These are phyloP conservation scores for Lenzites betulinus DNA, from an alignment of 768 basidiomycete genomes.

Conservation along the genomic window DNA sequence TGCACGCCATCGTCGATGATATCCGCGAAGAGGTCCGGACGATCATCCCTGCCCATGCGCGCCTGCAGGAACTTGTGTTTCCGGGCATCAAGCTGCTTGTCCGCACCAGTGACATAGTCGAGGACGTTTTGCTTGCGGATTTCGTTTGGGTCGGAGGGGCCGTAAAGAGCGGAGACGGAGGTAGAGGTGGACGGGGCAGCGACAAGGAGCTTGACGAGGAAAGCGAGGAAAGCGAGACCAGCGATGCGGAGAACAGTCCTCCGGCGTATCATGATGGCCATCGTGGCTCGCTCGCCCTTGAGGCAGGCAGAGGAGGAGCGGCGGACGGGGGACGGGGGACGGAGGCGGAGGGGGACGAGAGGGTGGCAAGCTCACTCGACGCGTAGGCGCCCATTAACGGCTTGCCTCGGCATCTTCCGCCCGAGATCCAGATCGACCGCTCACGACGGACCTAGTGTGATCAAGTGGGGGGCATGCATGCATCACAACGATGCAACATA, in stretches of 20 bases:
- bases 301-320: background rate
- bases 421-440: too few species aligned
- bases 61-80: slow-evolving; percentile 86
- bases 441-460: too few species aligned
- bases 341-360: too few species aligned
- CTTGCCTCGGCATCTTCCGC: too few species aligned
- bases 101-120: slow-evolving; percentile 63
- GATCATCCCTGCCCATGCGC: slow-evolving; percentile 84
- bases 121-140: slow-evolving; percentile 63
- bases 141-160: slow-evolving; percentile 34
- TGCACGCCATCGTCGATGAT: slow-evolving; percentile 74
- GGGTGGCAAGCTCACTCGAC: too few species aligned
- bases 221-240: slow-evolving; percentile 36
- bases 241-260: slow-evolving; percentile 49
- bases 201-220: slow-evolving; percentile 43
- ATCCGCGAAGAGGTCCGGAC: slow-evolving; percentile 76
- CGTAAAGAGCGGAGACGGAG: slow-evolving; percentile 26
- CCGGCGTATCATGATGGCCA: slow-evolving; percentile 49
- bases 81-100: slow-evolving; percentile 86
- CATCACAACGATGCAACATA: too few species aligned
- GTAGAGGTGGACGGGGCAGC: slow-evolving; percentile 31
- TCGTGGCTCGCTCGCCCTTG: slow-evolving; percentile 16
- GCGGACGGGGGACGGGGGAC: too few species aligned
- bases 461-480: too few species aligned
- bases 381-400: too few species aligned